Base-by-base conservation (phyloP, 2,329 filamentous ascomycete genomes). In the Fusarium graminum region DNA sequence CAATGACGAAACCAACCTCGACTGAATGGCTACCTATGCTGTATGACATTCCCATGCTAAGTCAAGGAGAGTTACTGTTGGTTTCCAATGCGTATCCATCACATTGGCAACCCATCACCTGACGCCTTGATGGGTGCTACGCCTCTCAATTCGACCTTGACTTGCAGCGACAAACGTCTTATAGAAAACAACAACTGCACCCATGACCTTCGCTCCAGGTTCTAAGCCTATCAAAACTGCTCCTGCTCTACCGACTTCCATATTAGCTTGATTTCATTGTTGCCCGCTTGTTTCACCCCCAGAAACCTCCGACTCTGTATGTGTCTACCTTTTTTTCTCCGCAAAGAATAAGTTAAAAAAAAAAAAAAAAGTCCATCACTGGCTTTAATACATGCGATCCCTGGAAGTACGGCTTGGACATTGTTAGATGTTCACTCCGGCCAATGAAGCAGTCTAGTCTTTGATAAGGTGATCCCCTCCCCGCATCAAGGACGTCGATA, bases 61-160 rank as follows among this genome's bases (percentile, higher is more conserved):
- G 41, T 40, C 49, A 8, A 42, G 38, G 29, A 28, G 34, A 51
- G 30, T 52, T 44, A 57, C 42, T 39, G 30, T 42, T 63, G 19
- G 22, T 63, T 63, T 58, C 43, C 22, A 59, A 41, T 63, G 46
- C 45, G 58, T 54, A 63, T 44, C 40, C 42, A 67, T 64, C 54
- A 68, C 64, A 61, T 68, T 65, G 46, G 50, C 64, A 65, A 46
- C 19, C 32, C 46, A 49, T 67, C 65, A 67, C 65, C 64, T 67
- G 64, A 68, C 65, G 44, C 29, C 19, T 38, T 59, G 32, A 50
- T 52, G 64, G 51, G 44, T 39, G 38, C 42, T 47, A 68, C 63
- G 42, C 50, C 59, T 60, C 40, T 38, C 47, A 52, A 41, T 25
- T 46, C 38, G 29, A 58, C 29, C 14, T 42, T 42, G 29, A 28